Evolutionary conservation across 179 eudicot species (phyloP).

Genomic region (Sideroxylon spinosum): DNA sequence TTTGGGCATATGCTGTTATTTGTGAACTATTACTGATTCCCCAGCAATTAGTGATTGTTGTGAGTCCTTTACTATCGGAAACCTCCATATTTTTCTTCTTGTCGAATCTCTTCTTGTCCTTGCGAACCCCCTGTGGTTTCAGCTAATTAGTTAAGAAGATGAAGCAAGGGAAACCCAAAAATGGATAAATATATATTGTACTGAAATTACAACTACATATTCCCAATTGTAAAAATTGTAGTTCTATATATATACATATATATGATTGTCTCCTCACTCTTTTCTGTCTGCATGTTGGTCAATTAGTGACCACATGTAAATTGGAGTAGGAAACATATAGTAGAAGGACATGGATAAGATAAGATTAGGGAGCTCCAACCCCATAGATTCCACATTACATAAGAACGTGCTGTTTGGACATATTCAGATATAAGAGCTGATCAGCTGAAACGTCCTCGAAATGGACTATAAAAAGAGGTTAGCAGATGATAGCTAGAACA

Average conservation of each 20-base stretch:
- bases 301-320: neutral
- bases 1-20: neutral
- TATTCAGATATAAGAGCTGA: neutral
- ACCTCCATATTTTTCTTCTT: neutral
- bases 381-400: neutral
- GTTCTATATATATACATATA: neutral
- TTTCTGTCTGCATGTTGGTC: neutral
- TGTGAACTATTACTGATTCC: neutral
- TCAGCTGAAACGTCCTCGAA: neutral
- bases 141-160: neutral
- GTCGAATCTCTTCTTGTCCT: neutral
- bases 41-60: constrained; percentile 16
- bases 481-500: too few relatives aligned
- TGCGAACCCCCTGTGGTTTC: neutral
- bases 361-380: neutral
- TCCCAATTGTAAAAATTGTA: neutral
- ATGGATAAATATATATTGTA: neutral
- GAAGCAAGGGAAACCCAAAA: neutral
- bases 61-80: neutral
- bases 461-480: too few relatives aligned
- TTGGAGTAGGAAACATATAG: neutral
- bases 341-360: neutral
- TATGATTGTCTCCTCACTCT: constrained; percentile 3
- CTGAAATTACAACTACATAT: too few relatives aligned
- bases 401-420: neutral